phyloP scores from a whole-genome alignment of 257 asterid species.

The Eustoma russellianum region DNA sequence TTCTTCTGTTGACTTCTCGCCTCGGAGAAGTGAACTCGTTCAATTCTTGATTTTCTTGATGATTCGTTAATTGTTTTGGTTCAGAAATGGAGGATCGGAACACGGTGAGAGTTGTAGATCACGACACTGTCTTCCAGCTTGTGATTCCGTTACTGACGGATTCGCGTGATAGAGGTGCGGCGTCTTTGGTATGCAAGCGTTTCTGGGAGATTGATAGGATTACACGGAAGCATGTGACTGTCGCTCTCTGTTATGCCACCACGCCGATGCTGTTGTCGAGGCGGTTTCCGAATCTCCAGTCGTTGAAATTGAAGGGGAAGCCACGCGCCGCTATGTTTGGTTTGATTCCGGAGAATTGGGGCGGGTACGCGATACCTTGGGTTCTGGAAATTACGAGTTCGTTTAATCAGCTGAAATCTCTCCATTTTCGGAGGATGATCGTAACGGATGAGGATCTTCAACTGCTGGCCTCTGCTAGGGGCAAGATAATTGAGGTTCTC shows the following conservation, averaged over 20 bases:
- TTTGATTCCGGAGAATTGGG: conserved; percentile 77
- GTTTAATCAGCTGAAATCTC: conserved; percentile 35
- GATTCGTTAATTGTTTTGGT: neutral
- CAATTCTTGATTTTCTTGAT: neutral
- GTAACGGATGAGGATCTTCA: conserved; percentile 65
- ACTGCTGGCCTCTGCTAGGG: conserved; percentile 30
- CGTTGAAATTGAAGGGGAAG: conserved; percentile 71
- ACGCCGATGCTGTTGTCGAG: conserved; percentile 40
- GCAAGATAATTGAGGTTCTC: conserved; percentile 37
- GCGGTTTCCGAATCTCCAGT: conserved; percentile 67
- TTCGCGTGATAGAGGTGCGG: conserved; percentile 58
- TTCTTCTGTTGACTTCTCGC: neutral
- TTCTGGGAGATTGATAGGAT: conserved; percentile 60
- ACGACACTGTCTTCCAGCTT: conserved; percentile 63
- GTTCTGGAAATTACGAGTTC: conserved; percentile 40
- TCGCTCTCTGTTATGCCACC: conserved; percentile 69
- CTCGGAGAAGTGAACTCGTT: neutral
- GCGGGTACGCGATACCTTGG: conserved; percentile 72
- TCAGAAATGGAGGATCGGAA: conserved; percentile 4
- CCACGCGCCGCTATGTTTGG: conserved; percentile 91
- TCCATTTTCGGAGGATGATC: conserved; percentile 82
- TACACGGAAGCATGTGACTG: conserved; percentile 76
- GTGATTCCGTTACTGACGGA: conserved; percentile 62
- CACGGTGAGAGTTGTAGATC: neutral
- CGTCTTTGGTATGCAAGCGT: conserved; percentile 45